Base-by-base conservation (phyloP, 208 protist species). In the Leishmania lainsoni region DNA sequence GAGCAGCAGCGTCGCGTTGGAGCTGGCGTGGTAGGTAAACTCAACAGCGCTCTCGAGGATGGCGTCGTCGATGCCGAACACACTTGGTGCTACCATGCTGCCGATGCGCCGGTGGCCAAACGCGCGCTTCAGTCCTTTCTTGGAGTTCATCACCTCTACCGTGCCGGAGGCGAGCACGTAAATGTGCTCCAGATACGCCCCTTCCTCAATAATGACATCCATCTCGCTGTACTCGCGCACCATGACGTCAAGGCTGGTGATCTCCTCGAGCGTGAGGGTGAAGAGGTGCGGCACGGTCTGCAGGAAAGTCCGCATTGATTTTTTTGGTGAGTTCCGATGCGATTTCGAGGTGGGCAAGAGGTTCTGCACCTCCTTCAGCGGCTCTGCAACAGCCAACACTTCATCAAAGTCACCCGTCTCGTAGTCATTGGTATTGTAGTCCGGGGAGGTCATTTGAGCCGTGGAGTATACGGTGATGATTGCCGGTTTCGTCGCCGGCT, bases 131-230 rank as follows among this genome's bases (percentile, higher is more conserved):
- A 93, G 84, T 9, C 92, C 92, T 51, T 86, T 90, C 78, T 90
- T 94, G 12, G 93, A 91, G 84, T 95, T 95, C 89, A 96, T 95
- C 79, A 96, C 93, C 75, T 96, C 91, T 35, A 96, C 90, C 0
- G 90, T 94, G 56, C 93, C 93, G 5, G 91, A 95, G 5, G 90
- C 93, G 10, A 96, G 74, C 10, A 96, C 91, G 82, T 93, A 96
- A 29, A 96, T 88, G 75, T 96, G 92, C 84, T 93, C 83, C 32
- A 96, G 85, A 20, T 86, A 68, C 61, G 78, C 75, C 1, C 93
- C 91, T 56, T 95, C 91, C 63, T 95, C 91, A 54, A 95, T 89
- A 78, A 96, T 90, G 75, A 93, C 86, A 78, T 96, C 89, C 87
- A 96, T 91, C 61, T 86, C 87, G n/a, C 93, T 90, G 79, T 96